These are phyloP conservation scores for Didymella keratinophila DNA, from an alignment of 2,329 filamentous ascomycete genomes.

Conservation along the genomic window DNA sequence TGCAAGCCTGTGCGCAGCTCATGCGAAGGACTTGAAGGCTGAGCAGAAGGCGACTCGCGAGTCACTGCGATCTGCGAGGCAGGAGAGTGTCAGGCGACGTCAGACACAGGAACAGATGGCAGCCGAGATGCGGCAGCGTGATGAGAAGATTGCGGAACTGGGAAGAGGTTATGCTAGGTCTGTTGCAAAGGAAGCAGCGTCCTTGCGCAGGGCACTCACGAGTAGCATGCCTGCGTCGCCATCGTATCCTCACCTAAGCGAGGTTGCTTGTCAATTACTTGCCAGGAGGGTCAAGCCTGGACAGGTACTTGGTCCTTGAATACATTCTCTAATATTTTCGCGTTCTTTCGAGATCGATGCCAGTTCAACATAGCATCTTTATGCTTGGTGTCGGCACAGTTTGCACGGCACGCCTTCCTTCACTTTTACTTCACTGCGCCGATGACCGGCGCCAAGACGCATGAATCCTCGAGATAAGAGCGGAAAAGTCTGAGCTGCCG, in stretches of 20 bases:
- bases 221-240: background rate
- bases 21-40: background rate
- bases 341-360: no score
- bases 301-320: no score
- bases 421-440: background rate
- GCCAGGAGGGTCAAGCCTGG: no score
- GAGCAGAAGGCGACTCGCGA: background rate
- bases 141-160: background rate
- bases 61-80: background rate
- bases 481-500: background rate
- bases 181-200: background rate
- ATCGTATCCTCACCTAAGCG: no score
- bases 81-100: background rate
- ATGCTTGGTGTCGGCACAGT: no score
- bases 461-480: background rate
- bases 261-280: no score
- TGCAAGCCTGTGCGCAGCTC: background rate
- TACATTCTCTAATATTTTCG: no score
- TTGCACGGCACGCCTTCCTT: background rate
- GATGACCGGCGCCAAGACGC: background rate
- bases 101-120: background rate
- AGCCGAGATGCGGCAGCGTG: background rate
- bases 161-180: background rate
- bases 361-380: no score
- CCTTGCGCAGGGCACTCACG: background rate